Evolutionary conservation across 495 filamentous ascomycete genomes (phyloP).

Genomic region (Zalerion maritima): DNA sequence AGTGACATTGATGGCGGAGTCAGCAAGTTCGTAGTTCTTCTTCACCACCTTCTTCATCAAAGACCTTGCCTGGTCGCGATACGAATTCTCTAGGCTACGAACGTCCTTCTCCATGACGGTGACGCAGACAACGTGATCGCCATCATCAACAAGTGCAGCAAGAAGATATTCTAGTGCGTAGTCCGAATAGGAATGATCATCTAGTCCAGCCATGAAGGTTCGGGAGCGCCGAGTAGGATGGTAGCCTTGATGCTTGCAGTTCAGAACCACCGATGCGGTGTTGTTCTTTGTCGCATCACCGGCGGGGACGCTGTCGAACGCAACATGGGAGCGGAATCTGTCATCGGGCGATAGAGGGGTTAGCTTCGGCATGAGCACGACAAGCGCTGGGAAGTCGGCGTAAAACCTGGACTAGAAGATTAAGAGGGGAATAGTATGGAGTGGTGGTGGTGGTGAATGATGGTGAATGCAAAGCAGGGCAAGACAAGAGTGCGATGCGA

Average conservation of each 20-base stretch:
- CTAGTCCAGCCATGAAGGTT: slow-evolving; percentile 86
- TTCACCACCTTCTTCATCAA: slow-evolving; percentile 64
- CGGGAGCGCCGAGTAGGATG: slow-evolving; percentile 68
- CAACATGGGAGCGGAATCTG: slow-evolving; percentile 55
- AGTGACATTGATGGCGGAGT: slow-evolving; percentile 75
- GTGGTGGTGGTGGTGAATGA: not conserved
- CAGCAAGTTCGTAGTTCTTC: slow-evolving; percentile 73
- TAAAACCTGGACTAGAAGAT: slow-evolving; percentile 1
- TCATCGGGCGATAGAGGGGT: slow-evolving; percentile 19
- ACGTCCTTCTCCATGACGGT: slow-evolving; percentile 78
- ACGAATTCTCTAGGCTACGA: slow-evolving; percentile 59
- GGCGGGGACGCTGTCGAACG: slow-evolving; percentile 80
- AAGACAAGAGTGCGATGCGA: too few species aligned
- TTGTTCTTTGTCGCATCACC: slow-evolving; percentile 55
- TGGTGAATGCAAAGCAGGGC: not conserved
- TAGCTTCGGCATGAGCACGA: slow-evolving; percentile 20
- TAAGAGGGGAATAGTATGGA: slow-evolving; percentile 1
- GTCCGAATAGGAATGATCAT: slow-evolving; percentile 91
- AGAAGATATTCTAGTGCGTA: slow-evolving; percentile 90
- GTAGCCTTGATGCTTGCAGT: slow-evolving; percentile 81
- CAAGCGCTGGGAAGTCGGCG: slow-evolving; percentile 1
- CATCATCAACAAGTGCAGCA: slow-evolving; percentile 89
- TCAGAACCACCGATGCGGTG: slow-evolving; percentile 70
- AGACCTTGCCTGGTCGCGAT: slow-evolving; percentile 65
- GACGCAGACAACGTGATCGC: slow-evolving; percentile 90